Percentiles rank a stretch among this genome's conserved stretches.
Evolutionary conservation across 1,284 basidiomycete genomes (phyloP).

Genomic region (Agroathelia rolfsii): DNA sequence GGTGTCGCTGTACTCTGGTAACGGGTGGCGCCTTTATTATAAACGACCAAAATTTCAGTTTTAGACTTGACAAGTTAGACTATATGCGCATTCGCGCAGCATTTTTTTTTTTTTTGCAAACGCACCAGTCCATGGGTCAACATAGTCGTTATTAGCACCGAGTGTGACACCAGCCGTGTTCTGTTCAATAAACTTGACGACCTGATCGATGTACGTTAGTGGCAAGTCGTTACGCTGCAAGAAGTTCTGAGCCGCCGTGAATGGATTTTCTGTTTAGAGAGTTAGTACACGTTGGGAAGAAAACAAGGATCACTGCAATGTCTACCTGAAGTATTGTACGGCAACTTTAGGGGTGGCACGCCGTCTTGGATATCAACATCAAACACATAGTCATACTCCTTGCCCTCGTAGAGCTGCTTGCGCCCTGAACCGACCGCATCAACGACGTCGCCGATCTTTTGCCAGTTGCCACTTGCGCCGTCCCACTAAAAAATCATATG

Average conservation of each 20-base stretch:
- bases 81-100: slow-evolving; percentile 1
- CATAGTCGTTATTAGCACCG: slow-evolving; percentile 48
- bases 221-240: slow-evolving; percentile 81
- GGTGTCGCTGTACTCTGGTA: slow-evolving; percentile 3
- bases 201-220: slow-evolving; percentile 77
- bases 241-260: slow-evolving; percentile 84
- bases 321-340: slow-evolving; percentile 80
- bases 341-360: slow-evolving; percentile 86
- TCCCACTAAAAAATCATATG: slow-evolving; percentile 61
- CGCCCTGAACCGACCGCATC: slow-evolving; percentile 83
- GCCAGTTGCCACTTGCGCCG: slow-evolving; percentile 58
- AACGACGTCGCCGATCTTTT: slow-evolving; percentile 92
- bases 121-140: slow-evolving; percentile 88
- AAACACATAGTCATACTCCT: slow-evolving; percentile 98
- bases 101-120: too few species aligned
- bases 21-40: slow-evolving; percentile 1
- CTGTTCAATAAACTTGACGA: slow-evolving; percentile 90
- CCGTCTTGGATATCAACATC: slow-evolving; percentile 96
- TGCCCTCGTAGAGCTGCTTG: slow-evolving; percentile 84
- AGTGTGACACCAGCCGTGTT: slow-evolving; percentile 76
- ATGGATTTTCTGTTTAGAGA: slow-evolving; percentile 74
- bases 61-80: slow-evolving; percentile 2
- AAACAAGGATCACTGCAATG: slow-evolving; percentile 3
- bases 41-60: neutral
- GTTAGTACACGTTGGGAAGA: slow-evolving; percentile 7